Conservation (phyloP, 441 rosid species). For the Jatropha podagrica region DNA sequence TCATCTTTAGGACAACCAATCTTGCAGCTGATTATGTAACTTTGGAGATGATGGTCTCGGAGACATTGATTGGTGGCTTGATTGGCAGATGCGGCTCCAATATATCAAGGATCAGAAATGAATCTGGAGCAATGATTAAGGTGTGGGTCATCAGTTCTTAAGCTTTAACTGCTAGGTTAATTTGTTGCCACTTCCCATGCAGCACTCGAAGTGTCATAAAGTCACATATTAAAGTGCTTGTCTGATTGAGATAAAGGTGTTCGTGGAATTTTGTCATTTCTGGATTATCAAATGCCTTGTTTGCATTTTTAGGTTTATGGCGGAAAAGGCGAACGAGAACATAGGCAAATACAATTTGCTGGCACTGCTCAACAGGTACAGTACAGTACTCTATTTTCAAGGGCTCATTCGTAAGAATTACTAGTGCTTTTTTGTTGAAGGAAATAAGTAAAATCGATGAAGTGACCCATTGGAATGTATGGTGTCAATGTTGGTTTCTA, state of each 20-base stretch:
- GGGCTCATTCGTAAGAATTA: neutral
- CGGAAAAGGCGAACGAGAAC: conserved; percentile 58
- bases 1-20: conserved; percentile 64
- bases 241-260: neutral
- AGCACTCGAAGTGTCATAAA: neutral
- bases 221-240: neutral
- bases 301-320: conserved; percentile 48
- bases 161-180: neutral
- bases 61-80: conserved; percentile 61
- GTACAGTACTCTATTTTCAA: neutral
- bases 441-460: neutral
- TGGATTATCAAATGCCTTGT: neutral
- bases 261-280: neutral
- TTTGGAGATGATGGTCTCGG: conserved; percentile 62
- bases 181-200: neutral
- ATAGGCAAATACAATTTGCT: conserved; percentile 59
- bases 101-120: conserved; percentile 66
- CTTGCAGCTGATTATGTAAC: conserved; percentile 74
- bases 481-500: neutral
- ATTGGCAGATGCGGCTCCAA: conserved; percentile 64
- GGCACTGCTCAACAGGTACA: conserved; percentile 63
- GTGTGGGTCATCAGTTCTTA: conserved; percentile 25
- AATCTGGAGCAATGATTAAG: conserved; percentile 68
- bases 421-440: neutral
- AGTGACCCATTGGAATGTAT: neutral